Evolutionary conservation across 345 rosid genomes (phyloP), one percentile per base, ranked within the genome.

Genomic region (Ailanthus altissimus): DNA sequence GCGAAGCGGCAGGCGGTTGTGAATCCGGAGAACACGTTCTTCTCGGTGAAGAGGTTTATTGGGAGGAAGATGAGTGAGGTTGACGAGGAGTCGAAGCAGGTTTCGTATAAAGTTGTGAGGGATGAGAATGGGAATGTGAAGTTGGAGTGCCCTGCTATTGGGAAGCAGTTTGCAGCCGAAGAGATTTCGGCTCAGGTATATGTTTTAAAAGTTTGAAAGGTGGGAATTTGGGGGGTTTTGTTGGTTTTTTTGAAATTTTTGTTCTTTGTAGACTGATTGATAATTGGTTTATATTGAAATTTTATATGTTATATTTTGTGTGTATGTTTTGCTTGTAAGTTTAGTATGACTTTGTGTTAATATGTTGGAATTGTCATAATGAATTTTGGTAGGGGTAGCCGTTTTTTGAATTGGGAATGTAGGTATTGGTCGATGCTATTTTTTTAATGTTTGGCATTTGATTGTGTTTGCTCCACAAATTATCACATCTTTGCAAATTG

Each of bases 51-150:
- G 89, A 91, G 99, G 87, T 96, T 96, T 80, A 92, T 92, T 20
- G 99, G 99, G 82, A 90, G 99, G 87, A 96, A 90, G 84, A 94
- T 94, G 99, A 81, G 86, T 1, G 98, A 96, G 85, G 99, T 96
- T 14, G 97, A 87, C 18, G 99, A 96, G 80, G 99, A 96, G 84
- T 88, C 97, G 3, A 96, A 94, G 82, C 99, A 96, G 87, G 93
- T 96, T 15, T 91, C 97, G 0, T 94, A 96, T 70, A 89, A 46
- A 76, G 99, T 96, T 58, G 86, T 89, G 40, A 90, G 92, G 75
- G 99, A 96, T 81, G 97, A 94, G 57, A 92, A 94, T 51, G 97
- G 97, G 7, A 96, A 96, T 82, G 99, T 94, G 23, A 96, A 96
- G 85, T 83, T 96, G 2, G 99, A 96, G 18, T 96, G 97, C 60